Conservation (phyloP, 2,329 filamentous ascomycete genomes). For the Neonectria punicea region DNA sequence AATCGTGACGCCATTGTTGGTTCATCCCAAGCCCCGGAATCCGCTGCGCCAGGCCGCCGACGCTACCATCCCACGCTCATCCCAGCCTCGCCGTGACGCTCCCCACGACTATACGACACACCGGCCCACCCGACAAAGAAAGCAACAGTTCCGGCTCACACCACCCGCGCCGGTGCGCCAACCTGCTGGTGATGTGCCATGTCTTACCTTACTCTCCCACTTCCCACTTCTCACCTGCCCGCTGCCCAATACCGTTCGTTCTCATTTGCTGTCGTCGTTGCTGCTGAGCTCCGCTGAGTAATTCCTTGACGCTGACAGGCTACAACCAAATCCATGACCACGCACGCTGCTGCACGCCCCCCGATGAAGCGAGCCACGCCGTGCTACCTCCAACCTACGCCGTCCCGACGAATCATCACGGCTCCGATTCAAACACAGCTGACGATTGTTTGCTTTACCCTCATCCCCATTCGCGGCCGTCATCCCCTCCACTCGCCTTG, state of each 20-base stretch:
- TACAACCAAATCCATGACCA: slow-evolving; percentile 31
- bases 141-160: slow-evolving; percentile 34
- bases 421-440: slow-evolving; percentile 37
- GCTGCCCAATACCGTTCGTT: slow-evolving; percentile 26
- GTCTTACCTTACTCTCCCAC: background rate
- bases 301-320: slow-evolving; percentile 50
- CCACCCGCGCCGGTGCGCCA: slow-evolving; percentile 29
- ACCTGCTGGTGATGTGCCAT: slow-evolving; percentile 19
- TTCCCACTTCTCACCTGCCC: slow-evolving; percentile 16
- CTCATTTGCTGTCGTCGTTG: slow-evolving; percentile 33
- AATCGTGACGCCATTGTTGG: slow-evolving; percentile 42
- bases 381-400: slow-evolving; percentile 29
- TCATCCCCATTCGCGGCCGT: slow-evolving; percentile 37
- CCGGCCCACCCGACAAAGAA: slow-evolving; percentile 31
- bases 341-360: slow-evolving; percentile 36
- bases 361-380: slow-evolving; percentile 27
- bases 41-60: slow-evolving; percentile 15
- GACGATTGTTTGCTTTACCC: slow-evolving; percentile 36
- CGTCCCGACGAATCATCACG: slow-evolving; percentile 37
- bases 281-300: slow-evolving; percentile 47
- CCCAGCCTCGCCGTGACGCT: slow-evolving; percentile 32
- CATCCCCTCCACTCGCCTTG: slow-evolving; percentile 29
- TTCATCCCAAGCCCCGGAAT: slow-evolving; percentile 26
- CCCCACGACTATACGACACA: slow-evolving; percentile 32
- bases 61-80: slow-evolving; percentile 34